Evolutionary conservation across 2,329 filamentous ascomycete genomes (phyloP).

Genomic region (Aspergillus sp.): DNA sequence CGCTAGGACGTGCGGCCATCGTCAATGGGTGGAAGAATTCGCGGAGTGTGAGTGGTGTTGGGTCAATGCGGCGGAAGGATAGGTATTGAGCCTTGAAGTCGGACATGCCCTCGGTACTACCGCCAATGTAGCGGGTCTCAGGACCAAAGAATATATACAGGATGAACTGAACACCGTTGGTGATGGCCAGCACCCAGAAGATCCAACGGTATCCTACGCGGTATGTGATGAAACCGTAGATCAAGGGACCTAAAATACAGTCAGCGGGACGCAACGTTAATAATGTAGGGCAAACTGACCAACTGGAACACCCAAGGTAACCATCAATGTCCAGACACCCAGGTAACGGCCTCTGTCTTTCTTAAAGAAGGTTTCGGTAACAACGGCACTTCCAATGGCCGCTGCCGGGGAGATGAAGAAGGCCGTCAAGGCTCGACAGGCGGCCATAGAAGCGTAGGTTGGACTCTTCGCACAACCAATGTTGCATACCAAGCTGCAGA

Average conservation of each 20-base stretch:
- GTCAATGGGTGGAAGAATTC: slow-evolving; percentile 58
- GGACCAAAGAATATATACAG: slow-evolving; percentile 58
- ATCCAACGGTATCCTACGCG: slow-evolving; percentile 61
- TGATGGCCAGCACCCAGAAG: slow-evolving; percentile 60
- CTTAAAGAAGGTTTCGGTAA: slow-evolving; percentile 61
- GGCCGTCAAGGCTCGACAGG: slow-evolving; percentile 50
- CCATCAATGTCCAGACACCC: slow-evolving; percentile 59
- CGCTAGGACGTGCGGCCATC: slow-evolving; percentile 49
- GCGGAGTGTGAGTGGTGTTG: slow-evolving; percentile 48
- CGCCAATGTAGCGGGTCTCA: slow-evolving; percentile 55
- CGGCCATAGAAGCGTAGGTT: slow-evolving; percentile 53
- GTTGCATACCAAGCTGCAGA: slow-evolving; percentile 54
- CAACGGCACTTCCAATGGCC: slow-evolving; percentile 59
- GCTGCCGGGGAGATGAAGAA: slow-evolving; percentile 59
- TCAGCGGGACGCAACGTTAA: not conserved
- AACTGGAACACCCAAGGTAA: slow-evolving; percentile 55
- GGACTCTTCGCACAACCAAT: slow-evolving; percentile 58
- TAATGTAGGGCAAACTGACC: slow-evolving; percentile 5
- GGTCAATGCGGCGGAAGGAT: slow-evolving; percentile 54
- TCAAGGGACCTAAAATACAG: slow-evolving; percentile 38
- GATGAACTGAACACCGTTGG: slow-evolving; percentile 59
- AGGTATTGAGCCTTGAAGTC: slow-evolving; percentile 41
- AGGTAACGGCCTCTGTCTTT: slow-evolving; percentile 57
- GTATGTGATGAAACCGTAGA: slow-evolving; percentile 50
- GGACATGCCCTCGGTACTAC: slow-evolving; percentile 28